A percentile compares a stretch with the other conserved stretches of the same genome.
These are phyloP conservation scores for Ministeria vibrans DNA, from an alignment of 78 protist species.

Conservation along the genomic window DNA sequence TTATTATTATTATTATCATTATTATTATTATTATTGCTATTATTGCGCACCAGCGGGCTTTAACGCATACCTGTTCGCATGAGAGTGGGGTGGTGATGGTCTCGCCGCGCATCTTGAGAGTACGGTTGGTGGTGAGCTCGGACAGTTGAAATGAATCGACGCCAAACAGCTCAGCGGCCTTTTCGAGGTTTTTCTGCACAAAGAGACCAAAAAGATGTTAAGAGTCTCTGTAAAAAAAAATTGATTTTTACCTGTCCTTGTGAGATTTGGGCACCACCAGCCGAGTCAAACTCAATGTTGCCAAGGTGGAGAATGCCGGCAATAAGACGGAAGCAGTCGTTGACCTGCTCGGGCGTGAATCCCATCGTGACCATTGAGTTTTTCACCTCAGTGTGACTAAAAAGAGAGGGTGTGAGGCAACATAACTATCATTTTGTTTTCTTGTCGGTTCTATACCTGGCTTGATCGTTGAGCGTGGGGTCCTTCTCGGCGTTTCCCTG, in stretches of 20 bases:
- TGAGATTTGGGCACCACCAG: not conserved
- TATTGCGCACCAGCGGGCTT: too few relatives aligned
- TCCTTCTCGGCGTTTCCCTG: constrained; percentile 48
- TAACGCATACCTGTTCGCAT: not conserved
- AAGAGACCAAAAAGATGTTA: too few relatives aligned
- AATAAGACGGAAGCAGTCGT: constrained; percentile 29
- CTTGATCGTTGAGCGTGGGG: constrained; percentile 22
- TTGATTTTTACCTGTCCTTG: not conserved
- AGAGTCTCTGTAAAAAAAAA: not conserved
- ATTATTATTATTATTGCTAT: too few relatives aligned
- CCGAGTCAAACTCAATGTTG: constrained; percentile 23
- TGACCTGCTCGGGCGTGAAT: constrained; percentile 22
- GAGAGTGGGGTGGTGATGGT: not conserved
- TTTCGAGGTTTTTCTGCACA: not conserved
- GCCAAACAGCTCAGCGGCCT: not conserved
- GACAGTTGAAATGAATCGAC: not conserved
- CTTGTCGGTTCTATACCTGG: too few relatives aligned
- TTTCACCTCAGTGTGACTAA: too few relatives aligned
- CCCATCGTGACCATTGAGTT: constrained; percentile 57
- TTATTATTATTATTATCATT: too few relatives aligned
- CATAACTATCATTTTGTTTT: too few relatives aligned
- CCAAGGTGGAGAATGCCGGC: constrained; percentile 54
- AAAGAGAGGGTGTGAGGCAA: too few relatives aligned
- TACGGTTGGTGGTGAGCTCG: not conserved
- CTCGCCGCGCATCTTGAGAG: not conserved